phyloP scores from a whole-genome alignment of 495 filamentous ascomycete species.

The Aspergillus leporis region DNA sequence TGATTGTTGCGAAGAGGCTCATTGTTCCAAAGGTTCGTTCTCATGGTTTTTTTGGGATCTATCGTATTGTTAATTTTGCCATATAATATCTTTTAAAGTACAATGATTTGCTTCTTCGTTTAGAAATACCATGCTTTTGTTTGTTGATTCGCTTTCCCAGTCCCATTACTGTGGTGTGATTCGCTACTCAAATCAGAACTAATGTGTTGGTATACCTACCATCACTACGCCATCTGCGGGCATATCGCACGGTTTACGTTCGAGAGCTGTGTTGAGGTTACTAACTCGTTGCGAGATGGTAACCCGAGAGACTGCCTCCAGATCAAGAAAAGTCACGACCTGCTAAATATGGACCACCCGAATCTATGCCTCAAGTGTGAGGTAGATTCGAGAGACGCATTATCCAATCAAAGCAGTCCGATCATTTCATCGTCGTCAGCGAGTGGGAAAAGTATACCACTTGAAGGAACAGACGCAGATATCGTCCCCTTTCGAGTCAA shows the following conservation, averaged over 20 bases:
- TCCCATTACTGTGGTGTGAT: not conserved
- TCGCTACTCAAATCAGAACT: not conserved
- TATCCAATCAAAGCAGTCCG: not conserved
- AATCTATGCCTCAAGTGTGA: not conserved
- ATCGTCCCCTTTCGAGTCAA: not conserved
- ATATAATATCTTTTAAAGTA: too few species aligned
- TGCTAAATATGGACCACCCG: not conserved
- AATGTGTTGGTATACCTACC: slow-evolving; percentile 33
- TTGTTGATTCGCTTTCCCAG: not conserved
- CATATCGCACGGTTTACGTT: slow-evolving; percentile 33
- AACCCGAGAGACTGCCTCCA: not conserved
- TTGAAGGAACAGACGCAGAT: not conserved
- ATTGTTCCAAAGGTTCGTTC: too few species aligned
- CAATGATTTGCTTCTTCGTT: too few species aligned
- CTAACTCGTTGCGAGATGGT: slow-evolving; percentile 18
- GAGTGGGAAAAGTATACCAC: not conserved
- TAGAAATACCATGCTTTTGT: too few species aligned
- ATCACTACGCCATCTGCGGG: slow-evolving; percentile 31
- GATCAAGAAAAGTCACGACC: not conserved
- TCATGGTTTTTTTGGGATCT: too few species aligned
- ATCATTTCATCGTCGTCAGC: not conserved
- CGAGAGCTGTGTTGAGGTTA: slow-evolving; percentile 25
- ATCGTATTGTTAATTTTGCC: too few species aligned
- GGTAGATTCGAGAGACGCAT: not conserved
- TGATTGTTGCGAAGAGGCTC: too few species aligned